These are phyloP conservation scores for Ogataea nitratoaversa DNA, from an alignment of 805 yeast species.

Conservation along the genomic window DNA sequence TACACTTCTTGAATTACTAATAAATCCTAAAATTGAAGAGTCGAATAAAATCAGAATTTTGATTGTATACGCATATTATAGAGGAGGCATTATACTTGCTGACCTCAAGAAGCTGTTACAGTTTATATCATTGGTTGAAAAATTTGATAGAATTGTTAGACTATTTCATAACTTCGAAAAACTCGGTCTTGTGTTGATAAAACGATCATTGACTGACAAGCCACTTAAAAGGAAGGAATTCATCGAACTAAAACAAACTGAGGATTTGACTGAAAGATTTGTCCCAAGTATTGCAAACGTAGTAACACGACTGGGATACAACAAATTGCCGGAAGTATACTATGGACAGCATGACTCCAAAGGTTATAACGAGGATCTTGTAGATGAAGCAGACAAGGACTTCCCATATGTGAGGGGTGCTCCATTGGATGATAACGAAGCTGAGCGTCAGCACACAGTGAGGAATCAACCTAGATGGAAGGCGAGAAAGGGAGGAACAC, in stretches of 20 bases:
- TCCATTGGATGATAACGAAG: constrained; percentile 23
- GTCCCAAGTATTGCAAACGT: constrained; percentile 27
- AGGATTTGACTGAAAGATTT: constrained; percentile 23
- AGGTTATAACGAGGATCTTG: constrained; percentile 34
- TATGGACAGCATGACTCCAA: constrained; percentile 8
- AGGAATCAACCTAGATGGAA: constrained; percentile 30
- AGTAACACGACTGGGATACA: constrained; percentile 22
- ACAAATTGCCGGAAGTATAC: constrained; percentile 26
- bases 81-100: constrained; percentile 74
- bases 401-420: constrained; percentile 43
- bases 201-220: constrained; percentile 36
- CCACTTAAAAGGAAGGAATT: constrained; percentile 45
- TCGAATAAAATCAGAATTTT: constrained; percentile 74
- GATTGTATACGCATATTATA: constrained; percentile 66
- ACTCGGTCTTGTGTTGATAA: constrained; percentile 33
- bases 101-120: constrained; percentile 69
- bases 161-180: constrained; percentile 54
- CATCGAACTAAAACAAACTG: constrained; percentile 42
- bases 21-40: constrained; percentile 43
- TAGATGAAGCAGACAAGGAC: constrained; percentile 44
- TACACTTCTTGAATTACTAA: constrained; percentile 52
- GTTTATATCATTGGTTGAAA: constrained; percentile 41
- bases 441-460: constrained; percentile 12
- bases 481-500: constrained; percentile 17
- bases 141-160: constrained; percentile 38